phyloP scores from a whole-genome alignment of 2,329 filamentous ascomycete genomes.

The Lachnellula arida region DNA sequence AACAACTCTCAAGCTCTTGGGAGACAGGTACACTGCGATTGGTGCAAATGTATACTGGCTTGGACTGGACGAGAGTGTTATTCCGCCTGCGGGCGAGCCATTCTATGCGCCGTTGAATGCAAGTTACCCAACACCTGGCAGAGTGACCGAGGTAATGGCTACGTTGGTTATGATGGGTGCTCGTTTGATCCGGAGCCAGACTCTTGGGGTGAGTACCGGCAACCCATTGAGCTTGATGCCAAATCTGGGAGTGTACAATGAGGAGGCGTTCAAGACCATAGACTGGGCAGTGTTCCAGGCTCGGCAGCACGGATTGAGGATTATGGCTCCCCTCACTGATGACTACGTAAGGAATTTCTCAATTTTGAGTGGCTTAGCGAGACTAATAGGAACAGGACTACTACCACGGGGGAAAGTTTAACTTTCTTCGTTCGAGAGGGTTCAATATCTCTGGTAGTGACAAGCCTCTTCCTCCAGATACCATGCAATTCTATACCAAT shows the following conservation, averaged over 20 bases:
- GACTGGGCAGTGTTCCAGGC: conserved; percentile 46
- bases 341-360: conserved; percentile 36
- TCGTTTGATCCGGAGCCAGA: conserved; percentile 42
- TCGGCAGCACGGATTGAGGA: conserved; percentile 39
- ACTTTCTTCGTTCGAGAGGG: conserved; percentile 43
- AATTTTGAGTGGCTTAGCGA: background rate
- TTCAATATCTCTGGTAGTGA: conserved; percentile 37
- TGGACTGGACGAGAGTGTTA: conserved; percentile 46
- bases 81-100: conserved; percentile 39
- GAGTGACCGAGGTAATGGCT: conserved; percentile 43
- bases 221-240: conserved; percentile 45
- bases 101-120: conserved; percentile 40
- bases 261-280: conserved; percentile 41
- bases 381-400: conserved; percentile 36
- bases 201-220: conserved; percentile 42
- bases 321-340: conserved; percentile 43
- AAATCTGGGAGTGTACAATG: conserved; percentile 36
- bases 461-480: conserved; percentile 34
- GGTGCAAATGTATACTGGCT: conserved; percentile 49
- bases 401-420: conserved; percentile 47
- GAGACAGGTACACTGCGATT: conserved; percentile 40
- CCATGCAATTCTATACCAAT: conserved; percentile 45
- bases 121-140: conserved; percentile 43
- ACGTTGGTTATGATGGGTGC: conserved; percentile 42
- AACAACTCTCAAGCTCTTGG: conserved; percentile 34